Conservation (phyloP, 805 yeast genomes). For the Suhomyces sp. region DNA sequence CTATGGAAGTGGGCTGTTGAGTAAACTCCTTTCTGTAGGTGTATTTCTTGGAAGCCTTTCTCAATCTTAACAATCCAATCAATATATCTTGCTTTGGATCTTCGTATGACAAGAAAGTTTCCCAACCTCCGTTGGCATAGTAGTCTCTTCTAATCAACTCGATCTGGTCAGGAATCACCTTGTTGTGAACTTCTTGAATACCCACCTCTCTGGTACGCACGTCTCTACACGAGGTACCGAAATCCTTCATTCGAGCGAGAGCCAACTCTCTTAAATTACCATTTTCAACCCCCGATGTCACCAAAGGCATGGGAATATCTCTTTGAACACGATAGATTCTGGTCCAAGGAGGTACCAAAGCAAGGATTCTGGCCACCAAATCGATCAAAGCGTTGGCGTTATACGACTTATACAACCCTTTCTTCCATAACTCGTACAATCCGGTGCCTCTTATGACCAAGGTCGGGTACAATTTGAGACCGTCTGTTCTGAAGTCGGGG, state of each 20-base stretch:
- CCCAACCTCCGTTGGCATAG: slow-evolving; percentile 98
- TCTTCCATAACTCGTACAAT: slow-evolving; percentile 94
- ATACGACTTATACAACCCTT: slow-evolving; percentile 90
- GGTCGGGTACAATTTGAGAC: slow-evolving; percentile 92
- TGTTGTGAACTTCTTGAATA: slow-evolving; percentile 96
- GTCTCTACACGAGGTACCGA: slow-evolving; percentile 93
- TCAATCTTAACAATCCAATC: slow-evolving; percentile 82
- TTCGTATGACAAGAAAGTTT: slow-evolving; percentile 91
- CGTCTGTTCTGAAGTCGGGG: slow-evolving; percentile 96
- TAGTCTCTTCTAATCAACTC: slow-evolving; percentile 94
- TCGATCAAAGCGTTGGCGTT: slow-evolving; percentile 93
- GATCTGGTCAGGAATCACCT: slow-evolving; percentile 94
- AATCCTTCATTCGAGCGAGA: slow-evolving; percentile 95
- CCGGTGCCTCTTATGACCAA: slow-evolving; percentile 97
- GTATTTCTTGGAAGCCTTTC: slow-evolving; percentile 84
- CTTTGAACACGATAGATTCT: slow-evolving; percentile 97
- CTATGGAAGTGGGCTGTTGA: slow-evolving; percentile 82
- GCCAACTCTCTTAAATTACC: slow-evolving; percentile 96
- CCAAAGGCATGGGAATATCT: slow-evolving; percentile 98
- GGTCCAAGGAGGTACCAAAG: slow-evolving; percentile 98
- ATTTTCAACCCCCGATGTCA: slow-evolving; percentile 95
- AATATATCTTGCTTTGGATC: slow-evolving; percentile 96
- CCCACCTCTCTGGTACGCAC: slow-evolving; percentile 98
- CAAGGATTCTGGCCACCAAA: slow-evolving; percentile 91
- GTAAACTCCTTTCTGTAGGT: slow-evolving; percentile 89